Percentiles rank a stretch among this genome's conserved stretches.
phyloP scores from a whole-genome alignment of 2,329 filamentous ascomycete genomes.

The Huntiella abstrusa region DNA sequence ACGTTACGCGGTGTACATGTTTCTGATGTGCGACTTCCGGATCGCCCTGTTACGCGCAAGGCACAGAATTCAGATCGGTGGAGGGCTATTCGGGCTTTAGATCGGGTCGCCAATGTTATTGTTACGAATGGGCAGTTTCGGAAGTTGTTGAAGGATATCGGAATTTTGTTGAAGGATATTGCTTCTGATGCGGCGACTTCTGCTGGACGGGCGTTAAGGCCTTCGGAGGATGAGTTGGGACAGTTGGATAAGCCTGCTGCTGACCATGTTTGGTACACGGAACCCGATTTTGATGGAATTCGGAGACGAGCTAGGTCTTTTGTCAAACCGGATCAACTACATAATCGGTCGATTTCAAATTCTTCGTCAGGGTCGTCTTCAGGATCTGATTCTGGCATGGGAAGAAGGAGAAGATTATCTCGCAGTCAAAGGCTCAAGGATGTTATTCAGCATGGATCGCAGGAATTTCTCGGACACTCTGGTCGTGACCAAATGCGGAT shows the following conservation, averaged over 20 bases:
- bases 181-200: constrained; percentile 75
- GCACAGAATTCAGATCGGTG: constrained; percentile 67
- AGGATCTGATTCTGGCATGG: not conserved
- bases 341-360: constrained; percentile 31
- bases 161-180: constrained; percentile 70
- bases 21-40: constrained; percentile 40
- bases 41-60: constrained; percentile 54
- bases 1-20: constrained; percentile 61
- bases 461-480: not conserved
- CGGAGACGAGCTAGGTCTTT: constrained; percentile 51
- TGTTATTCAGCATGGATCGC: not conserved
- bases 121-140: constrained; percentile 94
- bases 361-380: not conserved
- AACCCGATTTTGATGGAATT: constrained; percentile 54
- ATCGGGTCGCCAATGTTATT: constrained; percentile 71
- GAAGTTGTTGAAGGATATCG: constrained; percentile 72
- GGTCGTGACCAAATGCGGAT: constrained; percentile 23
- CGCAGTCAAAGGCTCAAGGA: constrained; percentile 34
- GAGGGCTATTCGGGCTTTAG: constrained; percentile 64
- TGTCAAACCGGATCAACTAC: constrained; percentile 38
- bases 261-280: constrained; percentile 88
- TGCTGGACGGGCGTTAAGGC: constrained; percentile 56
- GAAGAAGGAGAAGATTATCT: not conserved
- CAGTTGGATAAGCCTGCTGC: constrained; percentile 71
- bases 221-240: constrained; percentile 54